Base-by-base conservation (phyloP, 106 monocot genomes). In the Vanilla planifolia region DNA sequence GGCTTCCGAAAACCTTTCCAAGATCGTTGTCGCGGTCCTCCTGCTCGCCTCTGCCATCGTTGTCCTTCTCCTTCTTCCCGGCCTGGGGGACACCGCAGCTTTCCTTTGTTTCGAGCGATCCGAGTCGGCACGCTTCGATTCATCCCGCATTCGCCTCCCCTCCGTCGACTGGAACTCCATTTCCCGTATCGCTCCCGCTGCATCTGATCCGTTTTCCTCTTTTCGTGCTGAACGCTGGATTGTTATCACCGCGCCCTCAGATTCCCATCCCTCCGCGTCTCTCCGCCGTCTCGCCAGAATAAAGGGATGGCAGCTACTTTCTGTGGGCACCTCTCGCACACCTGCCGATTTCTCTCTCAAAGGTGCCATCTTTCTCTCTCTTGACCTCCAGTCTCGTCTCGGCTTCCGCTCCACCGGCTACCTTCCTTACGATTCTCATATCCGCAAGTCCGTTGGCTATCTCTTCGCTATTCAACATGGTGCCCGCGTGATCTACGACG, bases 381-480 rank as follows among this genome's bases (percentile, higher is more conserved):
- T 91, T 14, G 90, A 96, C 10, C 60, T 71, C 27, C 96, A 96
- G 67, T 71, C 90, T n/a, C 66, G 46, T 43, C 76, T 96, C 28
- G 90, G 87, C 28, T 91, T 81, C 50, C 86, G 81, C 17, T 43
- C 73, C 50, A 61, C 79, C 53, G 90, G 58, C 63, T 65, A 50
- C 75, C 59, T 86, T 5, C 86, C 86, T n/a, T 81, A 80, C 62
- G 47, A 62, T 33, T 79, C 68, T 22, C 57, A 77, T 26, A 79
- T 87, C 42, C 67, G 86, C 46, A 86, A 86, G 68, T 72, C 81
- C 42, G 65, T 69, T 28, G 96, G 79, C 20, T 84, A 96, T 51
- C 81, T 96, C 32, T 96, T 75, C 71, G 92, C 92, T 9, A 75
- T 92, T 63, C 86, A 81, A 75, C 95, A 89, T 60, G 90, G 90